phyloP scores from a whole-genome alignment of 2,329 filamentous ascomycete species.

The Aspergillus sp. region DNA sequence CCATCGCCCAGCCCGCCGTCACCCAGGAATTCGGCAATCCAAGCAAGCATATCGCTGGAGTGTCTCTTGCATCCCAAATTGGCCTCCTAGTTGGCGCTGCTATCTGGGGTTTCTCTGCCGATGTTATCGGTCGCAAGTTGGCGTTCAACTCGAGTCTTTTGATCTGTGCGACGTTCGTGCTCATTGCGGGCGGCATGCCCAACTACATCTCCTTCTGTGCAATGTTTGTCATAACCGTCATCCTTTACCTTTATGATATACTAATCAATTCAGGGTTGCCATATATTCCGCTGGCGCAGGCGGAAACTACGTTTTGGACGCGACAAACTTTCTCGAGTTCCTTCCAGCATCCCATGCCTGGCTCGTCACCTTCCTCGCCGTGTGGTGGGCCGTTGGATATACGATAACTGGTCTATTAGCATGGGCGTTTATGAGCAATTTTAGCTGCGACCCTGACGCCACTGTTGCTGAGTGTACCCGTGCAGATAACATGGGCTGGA shows the following conservation, averaged over 20 bases:
- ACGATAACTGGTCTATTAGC: conserved; percentile 48
- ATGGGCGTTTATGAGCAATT: conserved; percentile 73
- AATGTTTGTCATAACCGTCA: conserved; percentile 21
- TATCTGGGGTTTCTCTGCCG: conserved; percentile 76
- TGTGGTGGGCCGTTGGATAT: conserved; percentile 76
- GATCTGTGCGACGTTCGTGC: conserved; percentile 71
- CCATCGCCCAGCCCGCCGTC: conserved; percentile 8
- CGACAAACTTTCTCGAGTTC: conserved; percentile 79
- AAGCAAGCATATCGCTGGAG: conserved; percentile 74
- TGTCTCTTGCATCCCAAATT: conserved; percentile 61
- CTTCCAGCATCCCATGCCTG: conserved; percentile 68
- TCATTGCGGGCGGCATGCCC: conserved; percentile 65
- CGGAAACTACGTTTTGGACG: conserved; percentile 77
- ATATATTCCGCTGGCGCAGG: conserved; percentile 52
- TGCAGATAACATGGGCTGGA: conserved; percentile 67
- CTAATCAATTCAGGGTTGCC: conserved; percentile 5
- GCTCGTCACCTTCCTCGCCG: conserved; percentile 70
- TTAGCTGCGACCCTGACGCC: conserved; percentile 46
- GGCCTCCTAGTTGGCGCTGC: conserved; percentile 75
- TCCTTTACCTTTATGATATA: conserved; percentile 7
- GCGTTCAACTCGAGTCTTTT: conserved; percentile 79
- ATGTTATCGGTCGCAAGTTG: conserved; percentile 72
- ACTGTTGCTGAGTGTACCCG: conserved; percentile 35
- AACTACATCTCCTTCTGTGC: conserved; percentile 56
- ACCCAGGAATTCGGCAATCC: conserved; percentile 66